Percentiles rank a stretch among this genome's conserved stretches.
phyloP scores from a whole-genome alignment of 164 flowering plant genomes.

The Sedum album region DNA sequence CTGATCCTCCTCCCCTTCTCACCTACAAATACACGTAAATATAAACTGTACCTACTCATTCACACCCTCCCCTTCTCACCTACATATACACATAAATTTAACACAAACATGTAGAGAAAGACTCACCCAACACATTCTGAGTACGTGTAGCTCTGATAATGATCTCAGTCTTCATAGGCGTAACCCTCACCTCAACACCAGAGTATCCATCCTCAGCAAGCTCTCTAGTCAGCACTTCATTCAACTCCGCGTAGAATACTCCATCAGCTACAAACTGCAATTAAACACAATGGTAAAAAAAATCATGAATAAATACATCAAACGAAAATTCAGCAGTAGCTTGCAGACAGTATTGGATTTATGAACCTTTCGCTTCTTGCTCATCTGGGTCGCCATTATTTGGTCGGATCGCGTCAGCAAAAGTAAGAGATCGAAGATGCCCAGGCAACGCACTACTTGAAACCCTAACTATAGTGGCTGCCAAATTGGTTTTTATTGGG shows the following conservation, averaged over 20 bases:
- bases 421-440: neutral
- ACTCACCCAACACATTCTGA: conserved; percentile 4
- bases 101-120: too few relatives aligned
- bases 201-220: conserved; percentile 8
- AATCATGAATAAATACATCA: neutral
- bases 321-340: too few relatives aligned
- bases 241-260: conserved; percentile 4
- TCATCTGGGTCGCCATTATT: neutral
- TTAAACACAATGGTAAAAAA: neutral
- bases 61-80: neutral
- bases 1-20: conserved; percentile 10
- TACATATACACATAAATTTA: too few relatives aligned
- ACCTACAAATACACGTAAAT: neutral
- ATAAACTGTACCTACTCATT: neutral
- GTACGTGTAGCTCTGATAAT: conserved; percentile 7
- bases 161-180: conserved; percentile 7
- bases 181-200: conserved; percentile 8
- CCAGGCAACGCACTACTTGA: neutral
- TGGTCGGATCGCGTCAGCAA: neutral
- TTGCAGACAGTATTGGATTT: neutral
- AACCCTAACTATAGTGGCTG: neutral
- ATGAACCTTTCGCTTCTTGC: neutral
- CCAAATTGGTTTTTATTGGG: neutral
- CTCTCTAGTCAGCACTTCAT: conserved; percentile 8
- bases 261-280: conserved; percentile 10